These are phyloP conservation scores for Amphicarpaea edgeworthii DNA, from an alignment of 306 rosid species.

Conservation along the genomic window DNA sequence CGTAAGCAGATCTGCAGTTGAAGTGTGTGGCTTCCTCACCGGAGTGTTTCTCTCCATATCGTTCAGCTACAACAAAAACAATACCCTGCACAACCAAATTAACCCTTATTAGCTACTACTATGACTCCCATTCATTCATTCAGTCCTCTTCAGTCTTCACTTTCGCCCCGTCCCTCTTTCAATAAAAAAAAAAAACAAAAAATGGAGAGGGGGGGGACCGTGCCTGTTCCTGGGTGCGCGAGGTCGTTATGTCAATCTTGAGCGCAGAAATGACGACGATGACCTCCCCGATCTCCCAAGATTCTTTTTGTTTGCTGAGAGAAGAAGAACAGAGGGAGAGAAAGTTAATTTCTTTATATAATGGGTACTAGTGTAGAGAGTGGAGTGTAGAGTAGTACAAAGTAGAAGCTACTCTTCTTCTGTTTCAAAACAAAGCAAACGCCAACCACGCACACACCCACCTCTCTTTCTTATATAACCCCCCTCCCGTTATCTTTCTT, in stretches of 20 bases:
- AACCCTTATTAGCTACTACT: neutral
- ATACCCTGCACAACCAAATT: conserved; percentile 19
- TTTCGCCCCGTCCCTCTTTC: neutral
- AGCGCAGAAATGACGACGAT: conserved; percentile 50
- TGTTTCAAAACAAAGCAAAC: conserved; percentile 57
- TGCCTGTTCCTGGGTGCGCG: conserved; percentile 32
- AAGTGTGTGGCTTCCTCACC: conserved; percentile 91
- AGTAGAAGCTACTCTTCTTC: conserved; percentile 64
- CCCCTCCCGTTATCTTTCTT: neutral
- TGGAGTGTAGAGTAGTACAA: conserved; percentile 32
- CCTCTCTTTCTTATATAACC: neutral
- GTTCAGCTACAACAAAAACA: neutral
- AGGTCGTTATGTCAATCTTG: conserved; percentile 34
- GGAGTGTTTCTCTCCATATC: conserved; percentile 86
- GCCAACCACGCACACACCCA: neutral
- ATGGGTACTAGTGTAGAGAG: neutral
- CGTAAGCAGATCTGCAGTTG: conserved; percentile 98
- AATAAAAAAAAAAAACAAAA: neutral
- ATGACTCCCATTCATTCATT: too few relatives aligned
- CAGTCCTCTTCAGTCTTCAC: conserved; percentile 19
- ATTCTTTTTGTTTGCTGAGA: conserved; percentile 36
- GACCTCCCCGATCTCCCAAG: conserved; percentile 50
- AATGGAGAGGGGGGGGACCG: neutral
- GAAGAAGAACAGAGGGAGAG: conserved; percentile 11
- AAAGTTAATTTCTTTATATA: conserved; percentile 43